Percentiles rank a stretch among this genome's conserved stretches.
Conservation (phyloP, 2,329 filamentous ascomycete genomes). For the Diaporthe velutina region DNA sequence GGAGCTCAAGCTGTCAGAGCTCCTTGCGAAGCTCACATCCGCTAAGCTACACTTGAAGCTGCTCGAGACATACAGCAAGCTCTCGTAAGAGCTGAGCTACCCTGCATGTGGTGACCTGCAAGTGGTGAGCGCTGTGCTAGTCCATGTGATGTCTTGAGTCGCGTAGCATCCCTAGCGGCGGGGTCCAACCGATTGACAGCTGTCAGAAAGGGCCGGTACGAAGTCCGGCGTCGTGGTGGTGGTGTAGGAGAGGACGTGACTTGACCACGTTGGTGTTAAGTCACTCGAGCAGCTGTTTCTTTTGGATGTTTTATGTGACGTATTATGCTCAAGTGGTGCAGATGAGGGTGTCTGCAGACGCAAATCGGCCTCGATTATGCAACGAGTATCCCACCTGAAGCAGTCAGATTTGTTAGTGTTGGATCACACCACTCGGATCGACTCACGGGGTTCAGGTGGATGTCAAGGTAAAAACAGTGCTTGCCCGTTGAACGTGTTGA, state of each 20-base stretch:
- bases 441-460: background rate
- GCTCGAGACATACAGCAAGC: background rate
- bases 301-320: background rate
- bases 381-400: background rate
- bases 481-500: background rate
- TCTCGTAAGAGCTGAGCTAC: background rate
- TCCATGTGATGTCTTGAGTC: background rate
- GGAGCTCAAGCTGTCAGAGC: background rate
- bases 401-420: background rate
- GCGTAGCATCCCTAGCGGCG: conserved; percentile 7
- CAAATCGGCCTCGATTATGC: background rate
- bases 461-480: background rate
- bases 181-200: background rate
- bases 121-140: background rate
- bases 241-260: background rate
- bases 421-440: too few species aligned
- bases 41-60: background rate
- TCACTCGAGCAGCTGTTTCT: background rate
- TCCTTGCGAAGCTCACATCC: background rate
- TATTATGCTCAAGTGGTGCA: background rate
- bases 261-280: background rate
- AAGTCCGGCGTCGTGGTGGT: background rate
- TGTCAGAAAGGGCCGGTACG: background rate
- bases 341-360: background rate
- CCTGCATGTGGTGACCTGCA: background rate